Evolutionary conservation across 768 basidiomycete genomes (phyloP), one percentile per base, ranked within the genome.

Genomic region (Auriculariales sp.): DNA sequence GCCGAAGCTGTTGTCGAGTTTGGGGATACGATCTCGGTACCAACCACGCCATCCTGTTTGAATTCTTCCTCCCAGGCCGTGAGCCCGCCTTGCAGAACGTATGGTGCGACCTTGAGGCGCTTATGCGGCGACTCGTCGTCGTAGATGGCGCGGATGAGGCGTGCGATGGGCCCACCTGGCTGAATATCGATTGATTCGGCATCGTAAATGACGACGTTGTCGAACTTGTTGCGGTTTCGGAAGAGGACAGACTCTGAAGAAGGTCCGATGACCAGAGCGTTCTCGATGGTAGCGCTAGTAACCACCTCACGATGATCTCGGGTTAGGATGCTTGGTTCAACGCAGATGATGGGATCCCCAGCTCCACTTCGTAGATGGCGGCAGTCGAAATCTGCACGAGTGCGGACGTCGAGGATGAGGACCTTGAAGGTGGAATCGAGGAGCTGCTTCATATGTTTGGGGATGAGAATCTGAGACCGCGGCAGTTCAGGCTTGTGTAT

Each of bases 171-270:
- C 0, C 77, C 69, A 9, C 68, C 68, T 17, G 67, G 62, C 2
- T 71, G 74, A 47, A 78, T 71, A 15, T 68, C 62, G 49, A 74
- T 70, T 42, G 86, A 79, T 28, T 69, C 62, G 46, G 73, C 58
- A 62, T 98, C 93, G 62, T 92, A 92, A 3, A 97, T 68, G 14
- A 82, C 86, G 24, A 99, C 79, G 19, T 93, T 64, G 56, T 95
- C 92, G 61, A 87, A 94, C 56, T 84, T 82, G 58, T 91, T 78
- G 33, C 94, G 84, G 53, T 89, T 84, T 34, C 68, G 62, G 62
- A 98, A 98, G n/a, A 85, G 69, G 2, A 71, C 70, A 39, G 69
- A 70, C 64, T 97, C 93, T 32, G 72, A 61, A 31, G 72, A 69
- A 1, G 93, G 88, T 0, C 77, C 78, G 29, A 87, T 67, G 3